These are phyloP conservation scores for Lodderomyces elongisporus DNA, from an alignment of 1,139 yeast species.

Conservation along the genomic window DNA sequence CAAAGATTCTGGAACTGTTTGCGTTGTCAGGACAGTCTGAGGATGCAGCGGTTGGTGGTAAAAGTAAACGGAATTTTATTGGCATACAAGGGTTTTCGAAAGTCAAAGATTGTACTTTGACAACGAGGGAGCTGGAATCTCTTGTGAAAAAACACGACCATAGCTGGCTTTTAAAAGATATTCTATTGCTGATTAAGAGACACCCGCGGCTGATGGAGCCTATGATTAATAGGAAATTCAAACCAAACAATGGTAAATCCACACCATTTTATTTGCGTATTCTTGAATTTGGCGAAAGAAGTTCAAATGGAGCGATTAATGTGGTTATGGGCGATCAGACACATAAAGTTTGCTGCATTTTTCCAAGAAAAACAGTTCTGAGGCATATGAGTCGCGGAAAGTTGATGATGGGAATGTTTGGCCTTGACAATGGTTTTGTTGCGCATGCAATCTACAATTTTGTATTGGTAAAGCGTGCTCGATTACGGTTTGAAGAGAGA, in stretches of 20 bases:
- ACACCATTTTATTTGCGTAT: conserved; percentile 1
- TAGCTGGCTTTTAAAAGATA: conserved; percentile 3
- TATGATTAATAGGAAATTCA: conserved; percentile 1
- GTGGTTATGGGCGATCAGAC: conserved; percentile 2
- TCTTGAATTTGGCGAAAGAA: conserved; percentile 4
- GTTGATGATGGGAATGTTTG: neutral
- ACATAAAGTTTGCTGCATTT: conserved; percentile 2
- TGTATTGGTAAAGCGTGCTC: neutral
- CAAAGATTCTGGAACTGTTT: no score
- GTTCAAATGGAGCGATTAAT: neutral
- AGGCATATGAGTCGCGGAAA: neutral
- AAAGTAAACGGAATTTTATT: neutral
- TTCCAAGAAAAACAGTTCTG: neutral
- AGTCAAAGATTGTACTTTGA: neutral
- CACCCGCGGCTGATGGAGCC: neutral
- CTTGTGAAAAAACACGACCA: neutral
- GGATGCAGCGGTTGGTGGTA: no score
- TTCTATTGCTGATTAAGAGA: neutral
- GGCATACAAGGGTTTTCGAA: neutral
- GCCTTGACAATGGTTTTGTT: neutral
- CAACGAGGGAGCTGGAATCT: neutral
- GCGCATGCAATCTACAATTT: conserved; percentile 4
- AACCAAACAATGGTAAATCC: neutral
- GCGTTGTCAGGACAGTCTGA: neutral
- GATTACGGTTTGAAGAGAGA: neutral